A percentile compares a stretch with the other conserved stretches of the same genome.
phyloP scores from a whole-genome alignment of 202 grass and related monocot genomes.

The Tripidium arundinaceum region DNA sequence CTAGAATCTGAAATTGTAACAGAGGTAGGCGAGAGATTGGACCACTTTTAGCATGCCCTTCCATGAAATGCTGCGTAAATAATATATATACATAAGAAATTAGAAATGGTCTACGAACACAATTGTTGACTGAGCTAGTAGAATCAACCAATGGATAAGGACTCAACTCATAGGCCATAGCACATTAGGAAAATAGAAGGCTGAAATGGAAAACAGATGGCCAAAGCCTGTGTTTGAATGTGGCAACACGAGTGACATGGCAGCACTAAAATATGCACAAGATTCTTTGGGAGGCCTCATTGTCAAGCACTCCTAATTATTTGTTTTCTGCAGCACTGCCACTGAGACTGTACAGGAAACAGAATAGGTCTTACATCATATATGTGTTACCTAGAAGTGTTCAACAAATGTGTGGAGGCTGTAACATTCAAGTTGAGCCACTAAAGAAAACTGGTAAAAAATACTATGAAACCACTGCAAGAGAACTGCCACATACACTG shows the following conservation, averaged over 20 bases:
- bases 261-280: conserved; percentile 9
- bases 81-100: conserved; percentile 15
- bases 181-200: conserved; percentile 21
- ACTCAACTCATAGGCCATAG: neutral
- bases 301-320: neutral
- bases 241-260: neutral
- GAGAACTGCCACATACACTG: conserved; percentile 63
- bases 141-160: conserved; percentile 17
- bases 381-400: conserved; percentile 4
- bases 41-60: conserved; percentile 98
- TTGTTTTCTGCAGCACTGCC: neutral
- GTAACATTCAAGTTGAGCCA: conserved; percentile 11
- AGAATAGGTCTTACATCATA: neutral
- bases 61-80: conserved; percentile 90
- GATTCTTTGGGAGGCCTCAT: neutral
- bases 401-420: conserved; percentile 10
- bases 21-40: conserved; percentile 88
- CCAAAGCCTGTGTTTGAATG: conserved; percentile 14
- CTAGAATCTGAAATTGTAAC: conserved; percentile 83
- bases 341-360: neutral
- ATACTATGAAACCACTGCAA: conserved; percentile 9
- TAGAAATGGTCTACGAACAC: conserved; percentile 6
- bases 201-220: neutral
- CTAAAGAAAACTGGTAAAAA: neutral
- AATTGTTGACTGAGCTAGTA: conserved; percentile 1